A percentile compares a stretch with the other conserved stretches of the same genome.
Conservation (phyloP, 2,329 filamentous ascomycete genomes). For the Dendryphion nanum region DNA sequence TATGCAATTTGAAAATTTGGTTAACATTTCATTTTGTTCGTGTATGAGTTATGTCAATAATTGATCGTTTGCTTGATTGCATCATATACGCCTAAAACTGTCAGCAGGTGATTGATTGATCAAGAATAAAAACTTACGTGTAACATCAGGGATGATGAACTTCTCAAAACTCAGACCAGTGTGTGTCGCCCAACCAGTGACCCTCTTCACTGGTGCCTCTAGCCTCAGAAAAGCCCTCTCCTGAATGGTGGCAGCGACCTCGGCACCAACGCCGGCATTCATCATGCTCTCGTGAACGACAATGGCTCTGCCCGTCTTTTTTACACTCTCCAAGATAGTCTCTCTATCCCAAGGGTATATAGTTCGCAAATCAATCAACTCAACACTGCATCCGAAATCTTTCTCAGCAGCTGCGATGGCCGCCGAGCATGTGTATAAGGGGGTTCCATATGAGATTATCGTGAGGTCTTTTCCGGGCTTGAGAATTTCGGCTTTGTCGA, state of each 20-base stretch:
- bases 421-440: slow-evolving; percentile 76
- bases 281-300: slow-evolving; percentile 93
- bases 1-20: too few species aligned
- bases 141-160: slow-evolving; percentile 74
- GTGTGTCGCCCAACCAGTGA: slow-evolving; percentile 89
- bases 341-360: slow-evolving; percentile 90
- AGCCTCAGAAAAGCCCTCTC: slow-evolving; percentile 80
- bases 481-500: slow-evolving; percentile 81
- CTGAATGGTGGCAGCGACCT: slow-evolving; percentile 85
- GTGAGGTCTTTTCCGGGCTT: slow-evolving; percentile 80
- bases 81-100: slow-evolving; percentile 46
- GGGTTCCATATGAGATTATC: slow-evolving; percentile 84
- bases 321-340: slow-evolving; percentile 76
- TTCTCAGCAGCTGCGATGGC: slow-evolving; percentile 77
- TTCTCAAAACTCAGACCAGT: slow-evolving; percentile 74
- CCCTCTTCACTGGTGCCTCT: slow-evolving; percentile 80
- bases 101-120: not conserved
- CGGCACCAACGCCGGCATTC: slow-evolving; percentile 84
- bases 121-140: slow-evolving; percentile 61
- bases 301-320: slow-evolving; percentile 81
- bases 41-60: slow-evolving; percentile 31
- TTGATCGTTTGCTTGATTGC: slow-evolving; percentile 48
- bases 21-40: too few species aligned
- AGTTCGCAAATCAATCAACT: slow-evolving; percentile 84
- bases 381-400: slow-evolving; percentile 70